Evolutionary conservation across 371 early-diverging fungal genomes (phyloP).

Genomic region (Actinomortierella wolfii): DNA sequence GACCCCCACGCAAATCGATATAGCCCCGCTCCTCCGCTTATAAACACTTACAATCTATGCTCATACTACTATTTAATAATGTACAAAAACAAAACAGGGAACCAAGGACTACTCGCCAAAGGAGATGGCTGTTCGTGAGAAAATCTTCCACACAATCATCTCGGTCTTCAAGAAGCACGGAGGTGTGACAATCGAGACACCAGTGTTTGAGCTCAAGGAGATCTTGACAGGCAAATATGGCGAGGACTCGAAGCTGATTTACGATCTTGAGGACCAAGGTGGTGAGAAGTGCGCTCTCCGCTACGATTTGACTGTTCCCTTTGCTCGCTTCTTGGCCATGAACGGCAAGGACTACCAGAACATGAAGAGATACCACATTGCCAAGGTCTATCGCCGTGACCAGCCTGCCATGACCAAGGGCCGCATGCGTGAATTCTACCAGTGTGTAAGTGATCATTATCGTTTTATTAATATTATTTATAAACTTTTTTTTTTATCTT

Average conservation of each 20-base stretch:
- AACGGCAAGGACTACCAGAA: slow-evolving; percentile 82
- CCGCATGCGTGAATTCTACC: slow-evolving; percentile 98
- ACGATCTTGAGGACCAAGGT: slow-evolving; percentile 98
- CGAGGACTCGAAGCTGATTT: slow-evolving; percentile 99
- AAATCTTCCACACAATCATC: slow-evolving; percentile 88
- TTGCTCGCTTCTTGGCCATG: slow-evolving; percentile 98
- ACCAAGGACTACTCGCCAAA: slow-evolving; percentile 95
- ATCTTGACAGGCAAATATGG: slow-evolving; percentile 99
- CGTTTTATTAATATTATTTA: not conserved
- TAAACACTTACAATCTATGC: too few relatives aligned
- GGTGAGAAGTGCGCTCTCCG: slow-evolving; percentile 98
- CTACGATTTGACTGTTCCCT: slow-evolving; percentile 99
- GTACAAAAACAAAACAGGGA: slow-evolving; percentile 68
- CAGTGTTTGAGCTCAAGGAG: slow-evolving; percentile 99
- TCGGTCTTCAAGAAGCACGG: slow-evolving; percentile 95
- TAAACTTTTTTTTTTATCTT: slow-evolving; percentile 1
- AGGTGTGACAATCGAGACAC: slow-evolving; percentile 98
- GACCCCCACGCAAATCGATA: too few relatives aligned
- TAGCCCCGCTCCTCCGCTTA: too few relatives aligned
- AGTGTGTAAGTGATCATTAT: slow-evolving; percentile 74
- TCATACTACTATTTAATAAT: too few relatives aligned
- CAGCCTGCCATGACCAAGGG: slow-evolving; percentile 99
- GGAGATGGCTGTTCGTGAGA: slow-evolving; percentile 95
- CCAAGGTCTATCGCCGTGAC: slow-evolving; percentile 99
- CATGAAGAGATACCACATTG: slow-evolving; percentile 99